Percentiles rank a stretch among this genome's conserved stretches.
These are phyloP conservation scores for Leccinum sublutescens DNA, from an alignment of 768 basidiomycete genomes.

Conservation along the genomic window DNA sequence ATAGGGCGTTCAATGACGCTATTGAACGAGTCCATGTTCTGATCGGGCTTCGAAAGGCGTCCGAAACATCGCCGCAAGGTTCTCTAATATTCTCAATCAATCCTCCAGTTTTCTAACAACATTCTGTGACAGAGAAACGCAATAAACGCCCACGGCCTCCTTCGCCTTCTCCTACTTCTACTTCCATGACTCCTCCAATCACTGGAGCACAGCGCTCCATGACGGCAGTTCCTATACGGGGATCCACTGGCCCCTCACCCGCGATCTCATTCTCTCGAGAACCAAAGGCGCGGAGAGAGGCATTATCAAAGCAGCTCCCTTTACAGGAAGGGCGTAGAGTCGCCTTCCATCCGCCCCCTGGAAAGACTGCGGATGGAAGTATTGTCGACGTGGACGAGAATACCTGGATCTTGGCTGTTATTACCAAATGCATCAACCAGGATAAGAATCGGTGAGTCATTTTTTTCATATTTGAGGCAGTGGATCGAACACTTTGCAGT, in stretches of 20 bases:
- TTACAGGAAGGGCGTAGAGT: constrained; percentile 75
- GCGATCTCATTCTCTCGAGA: constrained; percentile 58
- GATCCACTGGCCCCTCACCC: constrained; percentile 56
- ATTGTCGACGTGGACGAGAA: constrained; percentile 48
- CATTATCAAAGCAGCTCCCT: constrained; percentile 58
- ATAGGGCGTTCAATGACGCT: constrained; percentile 68
- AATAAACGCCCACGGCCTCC: constrained; percentile 70
- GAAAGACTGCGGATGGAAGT: constrained; percentile 50
- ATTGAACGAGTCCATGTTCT: constrained; percentile 68
- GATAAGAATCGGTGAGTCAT: constrained; percentile 63
- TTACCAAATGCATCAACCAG: constrained; percentile 65
- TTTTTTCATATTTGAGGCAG: not conserved
- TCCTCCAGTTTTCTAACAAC: constrained; percentile 1
- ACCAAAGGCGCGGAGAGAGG: constrained; percentile 64
- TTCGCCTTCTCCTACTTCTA: constrained; percentile 63
- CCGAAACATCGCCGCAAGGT: constrained; percentile 62
- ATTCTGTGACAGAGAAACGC: constrained; percentile 56
- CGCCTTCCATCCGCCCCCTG: constrained; percentile 70
- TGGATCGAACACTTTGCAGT: constrained; percentile 34
- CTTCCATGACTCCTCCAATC: constrained; percentile 35
- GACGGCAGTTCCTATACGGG: constrained; percentile 36
- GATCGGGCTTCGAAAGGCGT: constrained; percentile 70
- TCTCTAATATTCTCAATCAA: constrained; percentile 3
- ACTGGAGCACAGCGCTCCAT: constrained; percentile 18
- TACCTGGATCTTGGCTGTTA: constrained; percentile 78